Percentiles rank a stretch among this genome's conserved stretches.
phyloP scores from a whole-genome alignment of 2,329 filamentous ascomycete species.

The Ceratocystis huliohia region DNA sequence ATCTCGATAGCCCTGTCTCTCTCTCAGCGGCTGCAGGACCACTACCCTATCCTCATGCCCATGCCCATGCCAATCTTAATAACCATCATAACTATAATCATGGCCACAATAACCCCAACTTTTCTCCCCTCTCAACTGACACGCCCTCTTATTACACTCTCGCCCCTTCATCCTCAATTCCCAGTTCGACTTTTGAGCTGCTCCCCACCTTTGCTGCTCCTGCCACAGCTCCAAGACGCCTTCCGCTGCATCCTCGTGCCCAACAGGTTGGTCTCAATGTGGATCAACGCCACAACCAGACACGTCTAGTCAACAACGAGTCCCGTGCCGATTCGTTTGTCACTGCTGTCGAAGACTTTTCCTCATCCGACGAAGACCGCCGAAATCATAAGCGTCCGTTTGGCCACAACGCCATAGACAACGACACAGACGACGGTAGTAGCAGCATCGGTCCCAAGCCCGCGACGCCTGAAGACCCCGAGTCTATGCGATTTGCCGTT shows the following conservation, averaged over 20 bases:
- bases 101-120: neutral
- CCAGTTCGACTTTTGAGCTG: neutral
- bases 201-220: neutral
- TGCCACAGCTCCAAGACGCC: neutral
- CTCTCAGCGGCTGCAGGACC: neutral
- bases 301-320: conserved; percentile 16
- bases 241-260: conserved; percentile 16
- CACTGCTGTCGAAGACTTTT: conserved; percentile 21
- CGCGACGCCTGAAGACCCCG: conserved; percentile 8
- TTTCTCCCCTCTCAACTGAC: neutral
- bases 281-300: conserved; percentile 13
- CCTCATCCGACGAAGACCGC: conserved; percentile 19
- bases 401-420: neutral
- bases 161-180: neutral
- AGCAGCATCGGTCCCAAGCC: conserved; percentile 5
- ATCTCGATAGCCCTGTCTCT: conserved; percentile 7
- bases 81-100: neutral
- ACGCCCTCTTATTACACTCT: neutral
- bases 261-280: conserved; percentile 8
- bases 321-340: conserved; percentile 20
- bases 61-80: neutral
- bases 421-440: neutral
- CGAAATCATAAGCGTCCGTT: conserved; percentile 1
- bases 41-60: neutral
- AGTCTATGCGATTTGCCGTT: conserved; percentile 14